Evolutionary conservation across 371 early-diverging fungal species (phyloP).

Genomic region (Mortierella sp.): DNA sequence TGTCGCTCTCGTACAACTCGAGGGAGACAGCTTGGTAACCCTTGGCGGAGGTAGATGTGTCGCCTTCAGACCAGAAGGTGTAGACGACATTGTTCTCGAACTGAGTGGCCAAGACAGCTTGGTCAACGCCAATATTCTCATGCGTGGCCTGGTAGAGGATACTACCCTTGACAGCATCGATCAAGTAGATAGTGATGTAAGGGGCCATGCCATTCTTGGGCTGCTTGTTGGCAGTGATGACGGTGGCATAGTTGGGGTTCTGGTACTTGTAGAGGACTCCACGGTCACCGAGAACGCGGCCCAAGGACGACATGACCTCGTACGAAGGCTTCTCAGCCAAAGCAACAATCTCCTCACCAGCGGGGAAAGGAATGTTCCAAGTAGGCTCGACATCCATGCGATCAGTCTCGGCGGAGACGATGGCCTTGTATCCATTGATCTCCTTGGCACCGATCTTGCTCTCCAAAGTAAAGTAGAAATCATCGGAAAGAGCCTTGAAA

Average conservation of each 20-base stretch:
- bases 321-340: conserved; percentile 55
- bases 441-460: conserved; percentile 55
- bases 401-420: conserved; percentile 64
- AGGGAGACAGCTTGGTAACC: conserved; percentile 80
- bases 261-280: conserved; percentile 97
- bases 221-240: conserved; percentile 66
- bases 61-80: conserved; percentile 89
- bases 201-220: conserved; percentile 35
- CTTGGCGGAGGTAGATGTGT: conserved; percentile 37
- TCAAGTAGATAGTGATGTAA: conserved; percentile 74
- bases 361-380: conserved; percentile 76
- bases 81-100: conserved; percentile 93
- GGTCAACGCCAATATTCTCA: conserved; percentile 71
- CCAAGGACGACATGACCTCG: conserved; percentile 80
- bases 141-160: conserved; percentile 82
- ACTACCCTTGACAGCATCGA: conserved; percentile 91
- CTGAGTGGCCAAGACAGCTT: conserved; percentile 72
- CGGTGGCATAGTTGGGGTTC: conserved; percentile 89
- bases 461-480: conserved; percentile 72
- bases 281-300: conserved; percentile 94
- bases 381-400: conserved; percentile 67
- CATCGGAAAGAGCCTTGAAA: conserved; percentile 63
- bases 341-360: conserved; percentile 69
- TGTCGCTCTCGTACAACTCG: conserved; percentile 89
- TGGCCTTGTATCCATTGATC: conserved; percentile 67